A percentile compares a stretch with the other conserved stretches of the same genome.
Evolutionary conservation across 352 stramenopile species (phyloP).

Genomic region (Aphanomyces stellatus): DNA sequence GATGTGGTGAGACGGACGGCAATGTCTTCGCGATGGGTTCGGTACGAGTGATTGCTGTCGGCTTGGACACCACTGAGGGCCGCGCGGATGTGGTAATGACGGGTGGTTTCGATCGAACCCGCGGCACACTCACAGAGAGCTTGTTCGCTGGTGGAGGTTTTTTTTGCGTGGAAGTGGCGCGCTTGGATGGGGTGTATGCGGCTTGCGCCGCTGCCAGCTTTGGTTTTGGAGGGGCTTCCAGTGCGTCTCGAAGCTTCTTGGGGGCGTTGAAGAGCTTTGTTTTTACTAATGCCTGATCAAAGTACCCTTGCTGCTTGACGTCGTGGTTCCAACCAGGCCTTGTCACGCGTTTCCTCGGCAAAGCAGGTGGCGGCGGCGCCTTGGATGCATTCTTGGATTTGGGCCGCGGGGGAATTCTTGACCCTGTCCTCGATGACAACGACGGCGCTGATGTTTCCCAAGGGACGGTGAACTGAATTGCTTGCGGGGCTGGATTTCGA

Average conservation of each 20-base stretch:
- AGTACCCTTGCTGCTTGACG: not conserved
- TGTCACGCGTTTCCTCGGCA: not conserved
- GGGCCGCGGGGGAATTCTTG: no score
- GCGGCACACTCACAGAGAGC: no score
- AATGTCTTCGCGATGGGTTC: no score
- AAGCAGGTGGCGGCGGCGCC: no score
- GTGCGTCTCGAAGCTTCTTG: not conserved
- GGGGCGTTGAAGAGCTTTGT: not conserved
- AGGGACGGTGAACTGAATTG: not conserved
- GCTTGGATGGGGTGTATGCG: not conserved
- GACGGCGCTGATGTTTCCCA: not conserved
- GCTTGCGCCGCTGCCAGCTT: not conserved
- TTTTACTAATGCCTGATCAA: slow-evolving; percentile 9
- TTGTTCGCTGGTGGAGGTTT: not conserved
- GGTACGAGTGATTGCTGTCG: no score
- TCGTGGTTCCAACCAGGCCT: slow-evolving; percentile 8
- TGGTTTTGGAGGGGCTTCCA: not conserved
- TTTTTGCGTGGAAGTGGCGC: no score
- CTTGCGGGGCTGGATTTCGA: not conserved
- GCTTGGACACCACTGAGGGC: no score
- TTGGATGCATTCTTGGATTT: no score
- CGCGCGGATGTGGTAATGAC: no score
- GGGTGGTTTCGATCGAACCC: no score
- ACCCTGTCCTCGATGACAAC: no score
- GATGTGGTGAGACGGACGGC: no score